Conservation (phyloP, 2,329 filamentous ascomycete genomes). For the Chrysoporthe puriensis region DNA sequence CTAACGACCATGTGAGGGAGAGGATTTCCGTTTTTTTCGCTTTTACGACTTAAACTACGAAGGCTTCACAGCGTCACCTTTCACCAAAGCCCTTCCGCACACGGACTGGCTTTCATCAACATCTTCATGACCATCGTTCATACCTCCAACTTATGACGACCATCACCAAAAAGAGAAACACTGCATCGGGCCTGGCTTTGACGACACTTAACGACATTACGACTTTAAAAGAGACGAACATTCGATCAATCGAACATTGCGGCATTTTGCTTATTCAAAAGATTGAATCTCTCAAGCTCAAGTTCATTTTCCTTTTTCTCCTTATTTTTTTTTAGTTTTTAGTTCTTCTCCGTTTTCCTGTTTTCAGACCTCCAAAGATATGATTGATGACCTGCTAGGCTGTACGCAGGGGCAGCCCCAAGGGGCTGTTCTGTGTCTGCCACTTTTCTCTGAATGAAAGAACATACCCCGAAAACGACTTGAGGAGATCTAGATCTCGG, state of each 20-base stretch:
- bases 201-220: slow-evolving; percentile 19
- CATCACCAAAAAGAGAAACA: slow-evolving; percentile 12
- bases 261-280: slow-evolving; percentile 9
- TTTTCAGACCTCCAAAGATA: background rate
- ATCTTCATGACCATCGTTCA: slow-evolving; percentile 17
- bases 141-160: slow-evolving; percentile 25
- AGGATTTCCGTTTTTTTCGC: background rate
- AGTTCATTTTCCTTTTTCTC: background rate
- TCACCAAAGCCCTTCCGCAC: slow-evolving; percentile 31
- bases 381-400: slow-evolving; percentile 14
- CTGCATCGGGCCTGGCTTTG: slow-evolving; percentile 21
- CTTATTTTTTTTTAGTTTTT: too few species aligned
- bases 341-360: background rate
- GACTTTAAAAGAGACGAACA: slow-evolving; percentile 26
- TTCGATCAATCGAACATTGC: slow-evolving; percentile 28
- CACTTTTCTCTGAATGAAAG: background rate
- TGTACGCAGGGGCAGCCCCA: slow-evolving; percentile 6
- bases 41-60: slow-evolving; percentile 37
- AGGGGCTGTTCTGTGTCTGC: background rate
- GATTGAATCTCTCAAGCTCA: slow-evolving; percentile 1
- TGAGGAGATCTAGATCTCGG: slow-evolving; percentile 4
- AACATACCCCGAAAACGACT: background rate
- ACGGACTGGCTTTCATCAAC: slow-evolving; percentile 7
- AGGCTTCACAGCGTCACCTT: slow-evolving; percentile 41
- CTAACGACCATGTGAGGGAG: slow-evolving; percentile 6